phyloP scores from a whole-genome alignment of 805 yeast genomes.

The Blastobotrys mokoenaii region DNA sequence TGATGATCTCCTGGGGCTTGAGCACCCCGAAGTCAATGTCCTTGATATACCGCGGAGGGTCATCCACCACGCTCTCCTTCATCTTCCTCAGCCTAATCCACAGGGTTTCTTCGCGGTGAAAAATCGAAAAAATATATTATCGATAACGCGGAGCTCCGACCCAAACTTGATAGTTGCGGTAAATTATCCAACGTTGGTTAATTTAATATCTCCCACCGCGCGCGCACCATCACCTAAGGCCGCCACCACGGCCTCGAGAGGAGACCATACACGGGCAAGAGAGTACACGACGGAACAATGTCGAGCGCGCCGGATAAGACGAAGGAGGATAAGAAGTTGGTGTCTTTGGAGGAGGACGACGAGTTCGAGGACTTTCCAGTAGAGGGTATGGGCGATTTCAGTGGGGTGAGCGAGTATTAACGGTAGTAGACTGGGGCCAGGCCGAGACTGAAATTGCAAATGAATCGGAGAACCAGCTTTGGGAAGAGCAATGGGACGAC shows the following conservation, averaged over 20 bases:
- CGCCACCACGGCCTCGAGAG: background rate
- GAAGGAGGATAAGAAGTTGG: constrained; percentile 30
- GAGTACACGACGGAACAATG: constrained; percentile 2
- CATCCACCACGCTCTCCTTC: constrained; percentile 48
- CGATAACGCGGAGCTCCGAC: background rate
- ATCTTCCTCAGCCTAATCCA: constrained; percentile 16
- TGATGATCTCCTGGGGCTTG: constrained; percentile 83
- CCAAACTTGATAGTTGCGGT: background rate
- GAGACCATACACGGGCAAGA: background rate
- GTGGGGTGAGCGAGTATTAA: background rate
- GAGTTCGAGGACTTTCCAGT: constrained; percentile 96
- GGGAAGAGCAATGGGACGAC: constrained; percentile 99
- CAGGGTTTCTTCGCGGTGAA: background rate
- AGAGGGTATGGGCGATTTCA: constrained; percentile 40
- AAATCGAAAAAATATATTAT: background rate
- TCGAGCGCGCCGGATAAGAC: background rate
- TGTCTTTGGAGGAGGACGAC: constrained; percentile 88
- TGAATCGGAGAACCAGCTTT: constrained; percentile 44
- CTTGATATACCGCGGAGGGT: constrained; percentile 81
- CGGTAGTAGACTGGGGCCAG: constrained; percentile 54
- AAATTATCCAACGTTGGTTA: background rate
- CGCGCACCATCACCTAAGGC: background rate
- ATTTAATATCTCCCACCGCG: background rate
- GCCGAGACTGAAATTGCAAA: constrained; percentile 42
- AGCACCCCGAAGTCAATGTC: constrained; percentile 90